phyloP scores from a whole-genome alignment of 768 basidiomycete species.

The Tricholoma sp. region DNA sequence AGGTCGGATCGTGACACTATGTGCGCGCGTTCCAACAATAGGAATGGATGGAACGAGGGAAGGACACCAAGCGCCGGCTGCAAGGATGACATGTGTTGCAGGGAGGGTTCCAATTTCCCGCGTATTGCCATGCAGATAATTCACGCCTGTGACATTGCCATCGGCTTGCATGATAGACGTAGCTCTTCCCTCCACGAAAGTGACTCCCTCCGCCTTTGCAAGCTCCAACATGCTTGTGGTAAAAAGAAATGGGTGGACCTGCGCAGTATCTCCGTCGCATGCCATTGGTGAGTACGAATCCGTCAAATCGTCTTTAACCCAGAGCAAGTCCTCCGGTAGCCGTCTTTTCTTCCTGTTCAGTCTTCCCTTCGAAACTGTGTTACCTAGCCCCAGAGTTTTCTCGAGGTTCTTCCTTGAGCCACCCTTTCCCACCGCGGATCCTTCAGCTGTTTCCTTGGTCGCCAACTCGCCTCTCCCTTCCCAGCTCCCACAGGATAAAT shows the following conservation, averaged over 20 bases:
- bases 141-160: slow-evolving; percentile 45
- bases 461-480: slow-evolving; percentile 50
- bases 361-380: slow-evolving; percentile 17
- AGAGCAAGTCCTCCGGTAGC: slow-evolving; percentile 47
- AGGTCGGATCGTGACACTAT: slow-evolving; percentile 65
- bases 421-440: slow-evolving; percentile 23
- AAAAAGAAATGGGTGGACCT: slow-evolving; percentile 74
- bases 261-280: slow-evolving; percentile 53
- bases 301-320: slow-evolving; percentile 56
- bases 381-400: slow-evolving; percentile 47
- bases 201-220: slow-evolving; percentile 49
- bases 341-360: slow-evolving; percentile 22
- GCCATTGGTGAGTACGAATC: slow-evolving; percentile 60
- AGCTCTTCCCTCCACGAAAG: slow-evolving; percentile 41
- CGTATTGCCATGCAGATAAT: slow-evolving; percentile 29
- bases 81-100: slow-evolving; percentile 68
- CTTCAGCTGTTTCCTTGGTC: slow-evolving; percentile 12
- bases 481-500: slow-evolving; percentile 70
- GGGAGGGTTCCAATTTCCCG: slow-evolving; percentile 30
- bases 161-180: slow-evolving; percentile 35
- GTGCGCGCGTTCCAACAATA: slow-evolving; percentile 61
- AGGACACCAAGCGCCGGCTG: slow-evolving; percentile 88
- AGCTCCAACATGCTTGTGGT: slow-evolving; percentile 68
- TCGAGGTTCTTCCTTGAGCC: slow-evolving; percentile 42
- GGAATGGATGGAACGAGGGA: slow-evolving; percentile 50